Evolutionary conservation across 345 rosid genomes (phyloP), one percentile per base, ranked within the genome.

Genomic region (Camelina neglecta): DNA sequence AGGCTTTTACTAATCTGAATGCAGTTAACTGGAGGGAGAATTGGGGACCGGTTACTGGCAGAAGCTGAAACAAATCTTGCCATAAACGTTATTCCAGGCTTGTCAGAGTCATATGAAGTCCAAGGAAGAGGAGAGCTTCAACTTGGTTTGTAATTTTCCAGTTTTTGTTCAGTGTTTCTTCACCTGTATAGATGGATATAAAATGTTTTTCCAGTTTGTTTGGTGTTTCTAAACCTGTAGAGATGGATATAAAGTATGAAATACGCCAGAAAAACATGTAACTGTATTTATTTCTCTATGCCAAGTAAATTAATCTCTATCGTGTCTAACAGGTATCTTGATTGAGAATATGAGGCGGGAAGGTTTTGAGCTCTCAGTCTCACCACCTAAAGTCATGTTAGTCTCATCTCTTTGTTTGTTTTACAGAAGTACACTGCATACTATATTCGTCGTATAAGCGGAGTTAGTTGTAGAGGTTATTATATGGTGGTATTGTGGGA

Each of bases 51-150:
- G 42, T 83, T 95, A 71, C 75, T 83, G 86, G 91, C 98, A 64
- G 99, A 95, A 84, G 89, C 98, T 75, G 98, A 95, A 91, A 95
- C 98, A 59, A 95, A 92, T 77, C 97, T 95, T 79, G 97, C 99
- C 71, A 92, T 92, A 69, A 92, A 95, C 83, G 96, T 92, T 53
- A 83, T 92, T 78, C 98, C 98, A 29, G 92, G 93, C 69, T 36
- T 89, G 73, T 84, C 94, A 73, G 99, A 95, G 65, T 83, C 99
- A 41, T 92, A 72, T 79, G 98, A 95, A 82, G 99, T 95, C 75
- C 98, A 95, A 77, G 98, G 99, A 60, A 89, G 98, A 77, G 99
- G 99, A 73, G 98, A 92, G 83, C 98, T 95, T 81, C 99, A 95
- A 86, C 92, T 95, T 44, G 99, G 99, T 95, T 45, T 75, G 88